Conservation (phyloP, 176 grass and related monocot species). For the Bromus sterilis region DNA sequence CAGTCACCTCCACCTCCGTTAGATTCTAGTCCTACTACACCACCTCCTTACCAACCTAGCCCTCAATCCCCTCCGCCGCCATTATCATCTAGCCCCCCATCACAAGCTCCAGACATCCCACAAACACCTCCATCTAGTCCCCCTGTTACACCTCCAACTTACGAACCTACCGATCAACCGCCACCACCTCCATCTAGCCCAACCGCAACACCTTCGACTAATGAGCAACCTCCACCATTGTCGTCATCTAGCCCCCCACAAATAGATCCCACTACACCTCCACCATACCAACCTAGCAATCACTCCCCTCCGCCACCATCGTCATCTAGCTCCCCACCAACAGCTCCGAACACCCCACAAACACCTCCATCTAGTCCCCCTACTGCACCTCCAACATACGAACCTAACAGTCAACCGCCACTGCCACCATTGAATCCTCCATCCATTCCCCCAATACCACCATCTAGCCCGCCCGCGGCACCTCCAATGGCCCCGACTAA, state of each 20-base stretch:
- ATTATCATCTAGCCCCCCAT: background rate
- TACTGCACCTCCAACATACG: background rate
- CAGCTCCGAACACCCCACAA: background rate
- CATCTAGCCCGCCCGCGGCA: background rate
- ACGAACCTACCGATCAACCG: background rate
- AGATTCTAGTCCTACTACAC: background rate
- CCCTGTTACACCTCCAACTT: background rate
- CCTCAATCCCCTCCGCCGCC: background rate
- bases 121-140: background rate
- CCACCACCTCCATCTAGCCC: background rate
- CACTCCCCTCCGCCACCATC: too few relatives aligned
- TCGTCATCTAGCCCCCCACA: background rate
- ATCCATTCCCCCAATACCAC: background rate
- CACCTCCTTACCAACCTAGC: background rate
- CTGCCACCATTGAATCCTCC: background rate
- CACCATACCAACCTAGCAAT: background rate
- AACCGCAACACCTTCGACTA: background rate
- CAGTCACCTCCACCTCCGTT: background rate
- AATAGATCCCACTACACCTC: accelerated
- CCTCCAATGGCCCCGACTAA: too few relatives aligned
- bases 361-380: background rate
- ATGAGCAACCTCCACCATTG: background rate
- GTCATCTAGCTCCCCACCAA: background rate
- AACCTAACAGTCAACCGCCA: background rate
- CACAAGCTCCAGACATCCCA: background rate